Percentiles rank a stretch among this genome's conserved stretches.
These are phyloP conservation scores for Rhodotorula sp. DNA, from an alignment of 1,284 basidiomycete genomes.

Conservation along the genomic window DNA sequence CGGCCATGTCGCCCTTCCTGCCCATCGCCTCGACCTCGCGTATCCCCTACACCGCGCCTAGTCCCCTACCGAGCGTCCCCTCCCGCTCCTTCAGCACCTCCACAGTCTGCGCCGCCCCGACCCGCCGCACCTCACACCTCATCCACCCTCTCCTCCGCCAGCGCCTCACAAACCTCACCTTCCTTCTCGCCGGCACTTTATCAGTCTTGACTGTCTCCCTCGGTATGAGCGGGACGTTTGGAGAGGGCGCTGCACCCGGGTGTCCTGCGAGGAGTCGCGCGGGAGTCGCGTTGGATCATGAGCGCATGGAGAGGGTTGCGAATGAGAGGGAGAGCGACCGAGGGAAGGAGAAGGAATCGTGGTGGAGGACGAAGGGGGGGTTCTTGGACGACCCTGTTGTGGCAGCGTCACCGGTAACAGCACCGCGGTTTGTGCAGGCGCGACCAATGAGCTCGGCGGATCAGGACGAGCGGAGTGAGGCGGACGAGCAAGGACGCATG, in stretches of 20 bases:
- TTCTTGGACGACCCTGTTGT: conserved; percentile 14
- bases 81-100: background rate
- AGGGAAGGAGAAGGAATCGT: background rate
- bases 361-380: conserved; percentile 13
- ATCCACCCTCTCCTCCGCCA: conserved; percentile 25
- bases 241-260: background rate
- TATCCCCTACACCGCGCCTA: background rate
- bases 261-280: conserved; percentile 14
- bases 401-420: background rate
- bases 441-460: background rate
- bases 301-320: too few relatives aligned
- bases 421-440: background rate
- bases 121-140: conserved; percentile 5
- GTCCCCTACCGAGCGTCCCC: background rate
- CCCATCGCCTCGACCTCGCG: conserved; percentile 5
- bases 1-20: background rate
- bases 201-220: conserved; percentile 28
- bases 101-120: background rate
- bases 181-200: conserved; percentile 22
- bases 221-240: conserved; percentile 22
- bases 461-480: background rate
- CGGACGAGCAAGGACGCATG: background rate
- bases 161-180: conserved; percentile 30
- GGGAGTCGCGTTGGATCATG: conserved; percentile 2
- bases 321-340: background rate